phyloP scores from a whole-genome alignment of 2,329 filamentous ascomycete genomes.

The Tolypocladium tropicale region DNA sequence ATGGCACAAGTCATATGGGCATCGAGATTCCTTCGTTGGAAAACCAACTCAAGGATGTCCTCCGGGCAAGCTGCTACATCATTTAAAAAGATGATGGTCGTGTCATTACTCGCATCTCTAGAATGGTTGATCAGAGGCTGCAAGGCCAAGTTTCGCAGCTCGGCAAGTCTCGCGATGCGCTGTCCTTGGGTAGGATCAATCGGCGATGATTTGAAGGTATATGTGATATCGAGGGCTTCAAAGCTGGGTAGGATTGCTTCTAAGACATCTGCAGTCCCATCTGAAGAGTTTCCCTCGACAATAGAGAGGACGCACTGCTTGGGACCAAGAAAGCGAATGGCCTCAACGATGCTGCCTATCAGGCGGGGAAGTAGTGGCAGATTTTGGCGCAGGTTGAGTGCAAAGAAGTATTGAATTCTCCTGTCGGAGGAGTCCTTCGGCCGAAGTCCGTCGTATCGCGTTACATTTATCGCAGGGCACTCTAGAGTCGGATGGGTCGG shows the following conservation, averaged over 20 bases:
- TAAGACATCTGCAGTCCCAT: slow-evolving; percentile 41
- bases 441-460: slow-evolving; percentile 12
- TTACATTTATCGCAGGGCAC: slow-evolving; percentile 11
- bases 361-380: slow-evolving; percentile 29
- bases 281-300: slow-evolving; percentile 40
- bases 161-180: slow-evolving; percentile 36
- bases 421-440: neutral
- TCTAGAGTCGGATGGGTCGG: slow-evolving; percentile 9
- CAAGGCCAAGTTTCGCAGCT: slow-evolving; percentile 42
- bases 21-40: slow-evolving; percentile 32
- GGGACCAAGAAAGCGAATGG: slow-evolving; percentile 37
- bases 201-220: slow-evolving; percentile 30
- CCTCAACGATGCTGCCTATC: slow-evolving; percentile 37
- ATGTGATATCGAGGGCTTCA: slow-evolving; percentile 24
- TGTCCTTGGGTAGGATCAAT: slow-evolving; percentile 31
- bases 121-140: slow-evolving; percentile 27
- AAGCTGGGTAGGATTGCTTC: slow-evolving; percentile 27
- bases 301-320: slow-evolving; percentile 38
- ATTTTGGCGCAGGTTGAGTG: slow-evolving; percentile 37
- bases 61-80: slow-evolving; percentile 42
- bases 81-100: slow-evolving; percentile 42
- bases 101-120: slow-evolving; percentile 17
- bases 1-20: slow-evolving; percentile 49
- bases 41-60: slow-evolving; percentile 45
- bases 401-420: slow-evolving; percentile 34